Evolutionary conservation across 176 grass and related monocot genomes (phyloP).

Genomic region (Oryza glumipatula): DNA sequence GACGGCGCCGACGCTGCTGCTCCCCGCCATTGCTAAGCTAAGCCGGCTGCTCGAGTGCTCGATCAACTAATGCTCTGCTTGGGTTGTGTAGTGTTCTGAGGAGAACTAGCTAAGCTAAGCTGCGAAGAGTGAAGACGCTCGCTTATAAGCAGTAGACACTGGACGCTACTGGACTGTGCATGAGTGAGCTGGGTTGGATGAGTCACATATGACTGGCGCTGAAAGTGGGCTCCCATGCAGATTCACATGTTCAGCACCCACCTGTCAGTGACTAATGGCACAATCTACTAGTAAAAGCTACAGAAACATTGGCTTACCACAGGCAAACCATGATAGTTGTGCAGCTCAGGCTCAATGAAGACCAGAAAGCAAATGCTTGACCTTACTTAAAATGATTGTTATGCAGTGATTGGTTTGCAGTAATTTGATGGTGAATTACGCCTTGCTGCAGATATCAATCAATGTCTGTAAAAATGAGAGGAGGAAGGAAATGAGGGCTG

Average conservation of each 20-base stretch:
- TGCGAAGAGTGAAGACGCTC: neutral
- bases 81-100: neutral
- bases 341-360: neutral
- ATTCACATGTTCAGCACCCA: neutral
- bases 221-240: neutral
- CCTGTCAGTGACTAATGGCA: slow-evolving; percentile 2
- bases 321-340: neutral
- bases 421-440: slow-evolving; percentile 12
- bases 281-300: neutral
- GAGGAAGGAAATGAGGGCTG: neutral
- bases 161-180: neutral
- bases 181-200: neutral
- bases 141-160: neutral
- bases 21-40: slow-evolving; percentile 42
- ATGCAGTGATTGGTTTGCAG: neutral
- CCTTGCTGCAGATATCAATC: neutral
- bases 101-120: too few species aligned
- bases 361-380: neutral
- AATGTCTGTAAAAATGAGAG: neutral
- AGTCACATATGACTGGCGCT: neutral
- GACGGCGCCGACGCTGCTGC: neutral
- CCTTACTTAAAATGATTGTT: neutral
- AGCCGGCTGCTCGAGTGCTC: too few species aligned
- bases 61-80: neutral
- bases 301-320: neutral